These are phyloP conservation scores for Vitis labrusca DNA, from an alignment of 164 flowering plant genomes.

Conservation along the genomic window DNA sequence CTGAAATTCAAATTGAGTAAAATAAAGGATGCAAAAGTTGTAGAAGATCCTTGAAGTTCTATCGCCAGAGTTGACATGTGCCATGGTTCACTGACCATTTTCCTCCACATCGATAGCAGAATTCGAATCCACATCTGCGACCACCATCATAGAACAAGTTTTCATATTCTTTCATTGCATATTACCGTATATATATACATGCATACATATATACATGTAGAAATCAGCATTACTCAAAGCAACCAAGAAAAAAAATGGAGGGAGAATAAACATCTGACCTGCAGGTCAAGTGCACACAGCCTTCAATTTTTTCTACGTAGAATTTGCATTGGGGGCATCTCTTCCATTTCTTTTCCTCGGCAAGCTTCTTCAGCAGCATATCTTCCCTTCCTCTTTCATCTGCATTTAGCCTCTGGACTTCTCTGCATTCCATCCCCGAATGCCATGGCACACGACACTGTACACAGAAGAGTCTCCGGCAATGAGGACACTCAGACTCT, in stretches of 20 bases:
- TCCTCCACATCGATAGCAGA: constrained; percentile 18
- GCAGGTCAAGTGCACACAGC: constrained; percentile 31
- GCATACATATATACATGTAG: too few species aligned
- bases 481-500: constrained; percentile 26
- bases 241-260: not conserved
- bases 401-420: constrained; percentile 21
- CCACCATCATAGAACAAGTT: too few species aligned
- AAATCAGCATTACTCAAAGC: too few species aligned
- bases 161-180: too few species aligned
- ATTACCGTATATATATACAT: too few species aligned
- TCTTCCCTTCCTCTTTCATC: constrained; percentile 26
- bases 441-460: constrained; percentile 39
- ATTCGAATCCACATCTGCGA: constrained; percentile 12
- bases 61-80: not conserved
- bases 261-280: constrained; percentile 11
- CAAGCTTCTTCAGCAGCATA: constrained; percentile 23
- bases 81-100: constrained; percentile 1
- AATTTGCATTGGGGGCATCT: constrained; percentile 36
- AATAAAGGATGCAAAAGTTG: too few species aligned
- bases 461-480: constrained; percentile 28
- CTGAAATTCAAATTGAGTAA: too few species aligned
- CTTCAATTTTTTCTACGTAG: constrained; percentile 28
- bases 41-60: not conserved
- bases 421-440: constrained; percentile 23
- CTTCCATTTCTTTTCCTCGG: constrained; percentile 29